Conservation (phyloP, 371 early-diverging fungal genomes). For the Furculomyces boomerangus region DNA sequence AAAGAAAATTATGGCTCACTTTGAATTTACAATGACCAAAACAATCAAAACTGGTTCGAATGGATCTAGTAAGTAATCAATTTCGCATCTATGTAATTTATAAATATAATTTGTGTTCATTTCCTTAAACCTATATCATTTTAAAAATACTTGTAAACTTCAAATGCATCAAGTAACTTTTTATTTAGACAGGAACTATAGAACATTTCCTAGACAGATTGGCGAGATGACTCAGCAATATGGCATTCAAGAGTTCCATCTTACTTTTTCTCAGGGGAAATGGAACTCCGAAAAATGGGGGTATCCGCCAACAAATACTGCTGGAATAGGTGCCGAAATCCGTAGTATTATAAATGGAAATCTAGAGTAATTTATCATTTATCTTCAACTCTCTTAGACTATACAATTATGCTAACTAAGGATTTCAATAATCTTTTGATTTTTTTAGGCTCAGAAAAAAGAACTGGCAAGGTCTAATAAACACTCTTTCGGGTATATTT, state of each 20-base stretch:
- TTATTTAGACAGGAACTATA: constrained; percentile 33
- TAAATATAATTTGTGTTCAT: not conserved
- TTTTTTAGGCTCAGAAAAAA: constrained; percentile 8
- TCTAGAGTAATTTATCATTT: not conserved
- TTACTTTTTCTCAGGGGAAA: constrained; percentile 77
- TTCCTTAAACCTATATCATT: not conserved
- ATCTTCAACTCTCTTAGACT: not conserved
- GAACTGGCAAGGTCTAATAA: constrained; percentile 77
- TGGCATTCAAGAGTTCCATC: constrained; percentile 54
- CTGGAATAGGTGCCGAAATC: constrained; percentile 20
- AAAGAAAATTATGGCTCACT: not conserved
- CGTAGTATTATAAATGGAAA: constrained; percentile 7
- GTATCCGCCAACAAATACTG: constrained; percentile 21
- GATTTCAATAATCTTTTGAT: not conserved
- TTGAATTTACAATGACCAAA: not conserved
- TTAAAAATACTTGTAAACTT: not conserved
- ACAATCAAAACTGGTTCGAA: not conserved
- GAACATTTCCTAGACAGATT: constrained; percentile 63
- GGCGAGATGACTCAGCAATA: constrained; percentile 63
- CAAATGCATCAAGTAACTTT: not conserved
- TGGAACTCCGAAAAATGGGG: constrained; percentile 76
- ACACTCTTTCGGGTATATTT: constrained; percentile 78
- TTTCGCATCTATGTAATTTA: not conserved
- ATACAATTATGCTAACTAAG: not conserved
- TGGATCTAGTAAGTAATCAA: not conserved